Conservation (phyloP, 805 yeast genomes). For the Spathaspora sp. region DNA sequence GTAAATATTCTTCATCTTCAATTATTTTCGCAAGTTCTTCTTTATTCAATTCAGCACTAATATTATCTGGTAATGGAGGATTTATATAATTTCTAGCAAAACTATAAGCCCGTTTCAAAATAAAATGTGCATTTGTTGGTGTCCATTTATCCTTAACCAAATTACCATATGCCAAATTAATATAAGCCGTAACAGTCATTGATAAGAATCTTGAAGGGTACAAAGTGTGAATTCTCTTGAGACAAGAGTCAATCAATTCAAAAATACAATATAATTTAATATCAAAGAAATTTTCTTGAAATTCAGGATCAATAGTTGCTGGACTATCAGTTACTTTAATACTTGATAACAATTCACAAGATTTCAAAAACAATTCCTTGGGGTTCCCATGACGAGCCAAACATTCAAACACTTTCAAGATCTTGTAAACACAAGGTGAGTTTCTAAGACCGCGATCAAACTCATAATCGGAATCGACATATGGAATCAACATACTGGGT, state of each 20-base stretch:
- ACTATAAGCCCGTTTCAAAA: slow-evolving; percentile 57
- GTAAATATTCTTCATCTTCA: slow-evolving; percentile 60
- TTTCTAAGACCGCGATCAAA: slow-evolving; percentile 25
- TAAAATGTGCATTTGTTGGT: slow-evolving; percentile 32
- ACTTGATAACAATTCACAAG: slow-evolving; percentile 57
- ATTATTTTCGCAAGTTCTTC: slow-evolving; percentile 36
- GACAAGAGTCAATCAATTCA: slow-evolving; percentile 58
- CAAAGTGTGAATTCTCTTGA: slow-evolving; percentile 60
- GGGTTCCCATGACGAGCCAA: slow-evolving; percentile 73
- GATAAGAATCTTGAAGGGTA: slow-evolving; percentile 79
- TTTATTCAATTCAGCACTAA: slow-evolving; percentile 31
- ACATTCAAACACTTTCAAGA: slow-evolving; percentile 54
- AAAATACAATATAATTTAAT: slow-evolving; percentile 62
- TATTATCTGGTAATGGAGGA: slow-evolving; percentile 41
- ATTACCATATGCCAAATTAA: slow-evolving; percentile 36
- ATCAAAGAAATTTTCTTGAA: slow-evolving; percentile 36
- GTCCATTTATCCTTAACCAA: slow-evolving; percentile 3
- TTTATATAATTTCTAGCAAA: slow-evolving; percentile 50
- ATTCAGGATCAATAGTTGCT: slow-evolving; percentile 7
- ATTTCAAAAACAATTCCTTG: slow-evolving; percentile 70
- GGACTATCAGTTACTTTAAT: slow-evolving; percentile 23
- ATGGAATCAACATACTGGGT: slow-evolving; percentile 63
- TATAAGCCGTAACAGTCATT: slow-evolving; percentile 58
- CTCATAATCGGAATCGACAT: slow-evolving; percentile 38
- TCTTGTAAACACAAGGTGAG: slow-evolving; percentile 34